Conservation (phyloP, 257 asterid genomes). For the Solanum peruvianum region DNA sequence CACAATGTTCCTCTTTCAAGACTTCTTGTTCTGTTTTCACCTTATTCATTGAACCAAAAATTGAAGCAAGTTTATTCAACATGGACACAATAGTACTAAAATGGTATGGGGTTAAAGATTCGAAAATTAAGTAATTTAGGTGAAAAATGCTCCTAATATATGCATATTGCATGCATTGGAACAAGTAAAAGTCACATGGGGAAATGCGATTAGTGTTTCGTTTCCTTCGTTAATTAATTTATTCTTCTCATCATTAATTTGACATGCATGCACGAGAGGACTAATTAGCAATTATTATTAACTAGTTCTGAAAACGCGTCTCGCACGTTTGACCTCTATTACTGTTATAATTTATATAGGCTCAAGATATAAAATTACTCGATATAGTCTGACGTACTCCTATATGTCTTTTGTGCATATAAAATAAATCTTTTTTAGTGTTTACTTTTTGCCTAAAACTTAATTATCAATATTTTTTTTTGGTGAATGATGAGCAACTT, state of each 20-base stretch:
- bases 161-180: not conserved
- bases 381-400: no score
- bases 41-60: not conserved
- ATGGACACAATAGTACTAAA: not conserved
- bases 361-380: no score
- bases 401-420: no score
- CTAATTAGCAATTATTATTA: not conserved
- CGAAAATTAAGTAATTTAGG: not conserved
- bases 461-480: no score
- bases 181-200: not conserved
- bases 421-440: no score
- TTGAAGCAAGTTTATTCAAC: not conserved
- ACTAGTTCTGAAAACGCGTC: no score
- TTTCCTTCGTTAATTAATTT: not conserved
- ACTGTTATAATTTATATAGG: no score
- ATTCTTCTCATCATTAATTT: not conserved
- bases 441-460: no score
- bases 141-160: not conserved
- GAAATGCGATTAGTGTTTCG: not conserved
- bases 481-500: no score
- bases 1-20: not conserved
- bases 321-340: no score
- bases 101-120: not conserved
- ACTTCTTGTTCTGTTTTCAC: not conserved
- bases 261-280: not conserved